Evolutionary conservation across 257 asterid genomes (phyloP), one percentile per base, ranked within the genome.

Genomic region (Anisodus acutangulus): DNA sequence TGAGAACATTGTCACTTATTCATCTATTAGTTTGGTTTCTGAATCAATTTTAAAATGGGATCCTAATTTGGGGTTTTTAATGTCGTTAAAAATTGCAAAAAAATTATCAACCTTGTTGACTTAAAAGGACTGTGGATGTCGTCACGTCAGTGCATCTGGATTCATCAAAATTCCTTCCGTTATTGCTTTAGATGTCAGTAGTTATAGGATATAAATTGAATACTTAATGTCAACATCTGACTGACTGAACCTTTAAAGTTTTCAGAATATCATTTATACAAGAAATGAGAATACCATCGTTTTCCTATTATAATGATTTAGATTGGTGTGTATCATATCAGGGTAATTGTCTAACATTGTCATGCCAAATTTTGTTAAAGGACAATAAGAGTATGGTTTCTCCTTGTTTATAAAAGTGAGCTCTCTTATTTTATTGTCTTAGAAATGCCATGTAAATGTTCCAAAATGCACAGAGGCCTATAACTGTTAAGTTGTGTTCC

Each of bases 71-170:
- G 62, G 84, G 63, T 31, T 80, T 39, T 66, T 57, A 64, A 81
- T 19, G 9, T 35, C 60, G 74, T 49, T 59, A 55, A 87, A 81
- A 84, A 82, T 51, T 80, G 45, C 86, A 47, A 66, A 76, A 2
- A 57, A 1, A 16, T 82, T 31, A 59, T 17, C 26, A 17, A 16
- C 45, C 78, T 80, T 10, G 8, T 81, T 88, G 79, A 79, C 69
- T 47, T 59, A 22, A 74, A 85, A 91, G 93, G 89, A 88, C 74
- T 84, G 45, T 90, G 95, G 93, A 90, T 86, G 88, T 90, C 26
- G 95, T 89, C 26, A 22, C 90, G 88, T 70, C 87, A 88, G 39
- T 89, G 92, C 89, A 84, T 67, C 84, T 92, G 93, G 93, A 88
- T 22, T 22, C 26, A 22, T 86, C 87, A 64, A 47, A 83, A 82